Conservation (phyloP, 345 rosid species). For the Firmiana major region DNA sequence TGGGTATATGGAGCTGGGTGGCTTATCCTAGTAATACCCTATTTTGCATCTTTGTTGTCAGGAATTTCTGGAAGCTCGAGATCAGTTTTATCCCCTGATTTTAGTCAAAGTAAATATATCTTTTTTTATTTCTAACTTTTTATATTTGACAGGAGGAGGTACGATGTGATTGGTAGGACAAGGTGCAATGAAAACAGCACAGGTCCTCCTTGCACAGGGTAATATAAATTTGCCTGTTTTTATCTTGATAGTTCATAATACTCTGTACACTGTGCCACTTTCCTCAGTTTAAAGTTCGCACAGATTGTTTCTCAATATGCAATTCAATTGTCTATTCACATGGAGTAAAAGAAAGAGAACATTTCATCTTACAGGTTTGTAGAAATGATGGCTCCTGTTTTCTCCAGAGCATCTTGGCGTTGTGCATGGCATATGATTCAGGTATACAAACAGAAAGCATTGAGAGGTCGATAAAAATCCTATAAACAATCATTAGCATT, state of each 20-base stretch:
- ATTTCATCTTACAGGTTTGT: constrained; percentile 50
- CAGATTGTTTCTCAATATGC: not conserved
- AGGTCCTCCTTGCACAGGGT: constrained; percentile 24
- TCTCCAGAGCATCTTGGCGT: constrained; percentile 79
- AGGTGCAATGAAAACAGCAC: constrained; percentile 19
- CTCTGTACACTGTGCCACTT: not conserved
- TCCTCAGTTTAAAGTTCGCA: not conserved
- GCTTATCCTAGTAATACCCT: not conserved
- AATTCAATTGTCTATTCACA: not conserved
- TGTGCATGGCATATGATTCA: constrained; percentile 86
- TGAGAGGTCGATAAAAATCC: not conserved
- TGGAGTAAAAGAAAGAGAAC: constrained; percentile 2
- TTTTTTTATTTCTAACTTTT: not conserved
- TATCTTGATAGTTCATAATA: not conserved
- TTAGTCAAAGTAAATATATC: not conserved
- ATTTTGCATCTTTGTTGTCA: not conserved
- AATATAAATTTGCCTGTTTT: not conserved
- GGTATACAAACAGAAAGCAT: constrained; percentile 27
- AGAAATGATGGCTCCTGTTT: constrained; percentile 90
- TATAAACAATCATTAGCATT: not conserved
- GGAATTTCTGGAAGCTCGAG: not conserved
- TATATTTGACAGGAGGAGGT: constrained; percentile 11
- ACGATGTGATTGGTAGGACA: constrained; percentile 13
- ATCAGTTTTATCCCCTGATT: not conserved
- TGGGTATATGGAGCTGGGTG: not conserved